Base-by-base conservation (phyloP, 495 filamentous ascomycete genomes). In the Copromyces sp. region DNA sequence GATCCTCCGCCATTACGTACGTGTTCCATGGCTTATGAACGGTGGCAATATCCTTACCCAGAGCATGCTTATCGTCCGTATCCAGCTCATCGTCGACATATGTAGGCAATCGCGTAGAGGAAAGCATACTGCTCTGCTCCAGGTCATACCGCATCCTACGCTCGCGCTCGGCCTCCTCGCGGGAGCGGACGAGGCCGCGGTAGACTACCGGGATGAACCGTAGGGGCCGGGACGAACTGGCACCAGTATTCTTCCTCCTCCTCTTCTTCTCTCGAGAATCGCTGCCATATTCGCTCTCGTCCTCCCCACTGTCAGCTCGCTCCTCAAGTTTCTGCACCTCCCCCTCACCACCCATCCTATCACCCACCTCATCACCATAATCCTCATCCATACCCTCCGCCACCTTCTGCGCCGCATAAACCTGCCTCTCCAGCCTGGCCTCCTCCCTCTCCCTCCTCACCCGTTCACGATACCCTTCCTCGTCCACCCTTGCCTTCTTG, bases 391-490 rank as follows among this genome's bases (percentile, higher is more conserved):
- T 84, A 47, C 88, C 76, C 85, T 97, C 94, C 11, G 90, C 88
- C 9, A 96, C 91, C 80, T 90, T 94, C 86, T 94, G 93, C 45
- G 93, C 95, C 6, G 88, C 92, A 41, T 84, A 82, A 0, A 94
- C 81, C 81, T 89, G 85, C 35, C 86, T 85, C 80, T 95, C 93
- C 4, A 84, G 73, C 72, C 93, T 84, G 70, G 84, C 87, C 77
- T 89, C 87, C 82, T 95, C 92, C 44, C 90, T 83, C 80, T 97
- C 93, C 75, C 84, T 81, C 41, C 90, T 82, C 17, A 94, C 85
- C 5, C 94, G 83, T 74, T 94, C 91, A 5, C 93, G 85, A 78
- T 92, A 99, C 75, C 91, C 92, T 2, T 84, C 89, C 80, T 94
- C 91, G n/a, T 87, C 86, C 4, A 89, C 87, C 73, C 89, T 91